A percentile compares a stretch with the other conserved stretches of the same genome.
Evolutionary conservation across 2,329 filamentous ascomycete genomes (phyloP).

Genomic region (Xylariaceae sp.): DNA sequence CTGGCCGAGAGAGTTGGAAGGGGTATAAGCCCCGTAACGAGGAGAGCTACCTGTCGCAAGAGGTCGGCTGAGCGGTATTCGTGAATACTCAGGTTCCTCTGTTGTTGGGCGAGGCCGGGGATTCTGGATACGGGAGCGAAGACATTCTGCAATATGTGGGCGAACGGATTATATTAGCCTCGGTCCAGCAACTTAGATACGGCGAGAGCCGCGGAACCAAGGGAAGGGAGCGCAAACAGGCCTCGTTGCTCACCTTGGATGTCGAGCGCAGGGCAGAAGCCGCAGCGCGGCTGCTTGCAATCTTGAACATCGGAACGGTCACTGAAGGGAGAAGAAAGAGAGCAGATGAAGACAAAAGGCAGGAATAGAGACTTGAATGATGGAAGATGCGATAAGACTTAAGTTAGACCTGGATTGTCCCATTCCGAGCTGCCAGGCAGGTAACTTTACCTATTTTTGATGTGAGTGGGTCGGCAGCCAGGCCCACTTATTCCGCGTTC

Average conservation of each 20-base stretch:
- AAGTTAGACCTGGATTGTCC: neutral
- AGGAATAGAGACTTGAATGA: constrained; percentile 7
- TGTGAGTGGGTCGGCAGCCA: neutral
- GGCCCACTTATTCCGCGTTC: constrained; percentile 7
- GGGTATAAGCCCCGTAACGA: constrained; percentile 15
- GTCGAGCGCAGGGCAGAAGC: constrained; percentile 70
- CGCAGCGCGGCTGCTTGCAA: constrained; percentile 77
- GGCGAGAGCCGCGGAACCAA: neutral
- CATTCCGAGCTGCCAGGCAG: neutral
- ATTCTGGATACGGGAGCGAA: constrained; percentile 50
- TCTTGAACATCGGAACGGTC: constrained; percentile 70
- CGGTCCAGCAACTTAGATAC: neutral
- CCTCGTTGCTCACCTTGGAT: constrained; percentile 57
- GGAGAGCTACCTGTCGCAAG: constrained; percentile 61
- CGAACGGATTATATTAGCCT: constrained; percentile 3
- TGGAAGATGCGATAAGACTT: neutral
- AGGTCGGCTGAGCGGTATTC: constrained; percentile 96
- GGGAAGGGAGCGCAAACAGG: neutral
- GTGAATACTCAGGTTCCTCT: constrained; percentile 89
- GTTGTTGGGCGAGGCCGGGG: constrained; percentile 70
- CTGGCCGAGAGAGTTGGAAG: neutral
- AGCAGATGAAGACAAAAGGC: neutral
- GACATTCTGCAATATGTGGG: constrained; percentile 31
- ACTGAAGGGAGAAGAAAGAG: constrained; percentile 2
- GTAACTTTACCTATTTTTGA: neutral